Conservation (phyloP, 345 rosid genomes). For the Combretum micranthum region DNA sequence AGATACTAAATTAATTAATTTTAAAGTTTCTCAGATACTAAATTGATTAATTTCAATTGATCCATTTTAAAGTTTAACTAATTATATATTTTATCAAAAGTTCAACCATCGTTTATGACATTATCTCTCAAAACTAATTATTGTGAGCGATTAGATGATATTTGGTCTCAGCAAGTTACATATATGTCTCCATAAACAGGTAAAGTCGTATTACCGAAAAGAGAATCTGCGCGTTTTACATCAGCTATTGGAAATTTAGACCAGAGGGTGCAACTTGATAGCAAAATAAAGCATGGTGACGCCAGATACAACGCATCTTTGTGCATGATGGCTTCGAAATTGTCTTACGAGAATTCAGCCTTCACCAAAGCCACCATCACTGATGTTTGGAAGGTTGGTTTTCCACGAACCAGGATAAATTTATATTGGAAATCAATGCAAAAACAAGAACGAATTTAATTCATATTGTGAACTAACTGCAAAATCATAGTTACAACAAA, state of each 20-base stretch:
- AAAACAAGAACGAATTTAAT: too few species aligned
- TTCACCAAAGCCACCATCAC: slow-evolving; percentile 29
- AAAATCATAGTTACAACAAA: too few species aligned
- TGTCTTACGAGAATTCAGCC: slow-evolving; percentile 57
- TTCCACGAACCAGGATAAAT: too few species aligned
- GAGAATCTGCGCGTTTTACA: slow-evolving; percentile 28
- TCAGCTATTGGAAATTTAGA: slow-evolving; percentile 45
- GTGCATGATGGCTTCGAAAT: slow-evolving; percentile 61
- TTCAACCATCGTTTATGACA: neutral
- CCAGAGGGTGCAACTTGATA: slow-evolving; percentile 38
- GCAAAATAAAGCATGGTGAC: slow-evolving; percentile 28
- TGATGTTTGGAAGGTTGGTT: slow-evolving; percentile 46
- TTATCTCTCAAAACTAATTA: neutral
- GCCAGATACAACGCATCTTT: slow-evolving; percentile 39
- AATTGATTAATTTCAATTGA: too few species aligned
- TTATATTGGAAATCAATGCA: too few species aligned
- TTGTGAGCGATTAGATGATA: neutral
- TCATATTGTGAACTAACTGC: neutral
- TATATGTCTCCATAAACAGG: slow-evolving; percentile 20
- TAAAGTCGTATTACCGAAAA: slow-evolving; percentile 33
- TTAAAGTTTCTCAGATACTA: too few species aligned
- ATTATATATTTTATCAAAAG: neutral
- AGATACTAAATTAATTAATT: too few species aligned
- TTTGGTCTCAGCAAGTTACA: neutral
- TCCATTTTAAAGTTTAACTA: too few species aligned